These are phyloP conservation scores for Lactifluus rugatus DNA, from an alignment of 768 basidiomycete genomes.

Conservation along the genomic window DNA sequence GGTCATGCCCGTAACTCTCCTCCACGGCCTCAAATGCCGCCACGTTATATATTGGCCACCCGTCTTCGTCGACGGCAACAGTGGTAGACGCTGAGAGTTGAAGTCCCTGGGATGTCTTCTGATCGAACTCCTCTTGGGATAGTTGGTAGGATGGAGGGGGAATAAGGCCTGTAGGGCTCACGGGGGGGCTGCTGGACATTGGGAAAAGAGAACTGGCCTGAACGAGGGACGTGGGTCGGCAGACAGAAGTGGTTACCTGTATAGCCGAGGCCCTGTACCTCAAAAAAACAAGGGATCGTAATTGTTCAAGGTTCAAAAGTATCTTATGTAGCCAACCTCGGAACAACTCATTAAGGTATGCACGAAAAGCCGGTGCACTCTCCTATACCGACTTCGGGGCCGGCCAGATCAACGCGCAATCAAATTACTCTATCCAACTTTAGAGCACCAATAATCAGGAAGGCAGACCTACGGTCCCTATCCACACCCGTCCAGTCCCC, in stretches of 20 bases:
- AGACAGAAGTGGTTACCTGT: background rate
- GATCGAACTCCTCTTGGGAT: conserved; percentile 12
- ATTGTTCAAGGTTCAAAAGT: too few relatives aligned
- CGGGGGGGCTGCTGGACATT: background rate
- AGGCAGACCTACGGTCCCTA: conserved; percentile 70
- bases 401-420: too few relatives aligned
- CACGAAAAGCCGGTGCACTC: too few relatives aligned
- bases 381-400: too few relatives aligned
- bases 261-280: background rate
- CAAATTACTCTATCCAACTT: conserved; percentile 61
- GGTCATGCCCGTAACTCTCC: background rate
- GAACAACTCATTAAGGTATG: too few relatives aligned
- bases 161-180: background rate
- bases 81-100: background rate
- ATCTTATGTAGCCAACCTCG: too few relatives aligned
- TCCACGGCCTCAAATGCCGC: conserved; percentile 11
- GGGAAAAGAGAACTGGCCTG: background rate
- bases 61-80: conserved; percentile 5
- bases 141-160: conserved; percentile 17
- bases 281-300: too few relatives aligned
- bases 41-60: conserved; percentile 12
- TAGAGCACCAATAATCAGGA: conserved; percentile 67
- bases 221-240: background rate
- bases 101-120: conserved; percentile 5
- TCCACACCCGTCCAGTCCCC: conserved; percentile 75